Percentiles rank a stretch among this genome's conserved stretches.
These are phyloP conservation scores for Lasiodiplodia citricola DNA, from an alignment of 2,329 filamentous ascomycete species.

Conservation along the genomic window DNA sequence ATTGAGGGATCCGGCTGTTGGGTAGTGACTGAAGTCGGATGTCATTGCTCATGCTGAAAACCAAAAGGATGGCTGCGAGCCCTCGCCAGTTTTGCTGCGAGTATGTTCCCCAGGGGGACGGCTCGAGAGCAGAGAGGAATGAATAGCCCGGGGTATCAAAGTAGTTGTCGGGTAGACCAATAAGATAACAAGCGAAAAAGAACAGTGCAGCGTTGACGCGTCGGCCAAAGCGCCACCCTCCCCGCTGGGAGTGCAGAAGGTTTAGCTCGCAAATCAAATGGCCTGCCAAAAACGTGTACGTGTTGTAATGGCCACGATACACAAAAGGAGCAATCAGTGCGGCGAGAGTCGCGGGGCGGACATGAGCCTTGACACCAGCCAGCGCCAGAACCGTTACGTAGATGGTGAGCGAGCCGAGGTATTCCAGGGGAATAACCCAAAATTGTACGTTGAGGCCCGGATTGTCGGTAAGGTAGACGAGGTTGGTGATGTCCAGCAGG, in stretches of 20 bases:
- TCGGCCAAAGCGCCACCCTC: not conserved
- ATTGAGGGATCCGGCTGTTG: constrained; percentile 50
- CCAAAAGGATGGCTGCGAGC: constrained; percentile 49
- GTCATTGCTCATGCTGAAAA: constrained; percentile 4
- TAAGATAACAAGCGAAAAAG: constrained; percentile 56
- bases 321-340: not conserved
- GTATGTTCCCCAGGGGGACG: constrained; percentile 53
- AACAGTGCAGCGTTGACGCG: constrained; percentile 42
- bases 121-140: constrained; percentile 54
- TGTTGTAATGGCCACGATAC: not conserved
- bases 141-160: constrained; percentile 58
- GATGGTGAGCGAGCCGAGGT: constrained; percentile 5
- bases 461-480: not conserved
- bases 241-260: not conserved
- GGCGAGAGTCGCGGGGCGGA: not conserved
- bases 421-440: constrained; percentile 28
- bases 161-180: constrained; percentile 48
- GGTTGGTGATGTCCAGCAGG: constrained; percentile 18
- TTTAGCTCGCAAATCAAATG: constrained; percentile 6
- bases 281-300: constrained; percentile 25
- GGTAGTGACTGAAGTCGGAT: constrained; percentile 41
- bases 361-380: not conserved
- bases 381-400: constrained; percentile 22
- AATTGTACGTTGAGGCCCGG: constrained; percentile 22
- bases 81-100: constrained; percentile 64